Conservation (phyloP, 805 yeast species). For the Zygosaccharomyces gambellarensis region DNA sequence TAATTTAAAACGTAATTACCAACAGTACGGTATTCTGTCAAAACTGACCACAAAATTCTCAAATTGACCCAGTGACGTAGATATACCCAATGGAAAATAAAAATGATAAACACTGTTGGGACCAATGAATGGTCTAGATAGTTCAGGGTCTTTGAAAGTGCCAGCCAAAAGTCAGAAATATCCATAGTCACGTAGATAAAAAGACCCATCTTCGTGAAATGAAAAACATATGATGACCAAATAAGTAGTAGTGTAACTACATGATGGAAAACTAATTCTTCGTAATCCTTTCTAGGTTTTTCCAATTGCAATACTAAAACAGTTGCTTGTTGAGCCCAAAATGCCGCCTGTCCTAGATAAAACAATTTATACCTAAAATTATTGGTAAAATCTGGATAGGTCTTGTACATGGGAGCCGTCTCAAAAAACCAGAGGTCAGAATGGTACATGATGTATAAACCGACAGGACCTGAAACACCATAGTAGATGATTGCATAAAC, state of each 20-base stretch:
- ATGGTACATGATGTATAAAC: slow-evolving; percentile 79
- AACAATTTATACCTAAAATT: slow-evolving; percentile 68
- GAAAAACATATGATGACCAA: slow-evolving; percentile 84
- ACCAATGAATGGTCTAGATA: slow-evolving; percentile 67
- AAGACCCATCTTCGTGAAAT: slow-evolving; percentile 93
- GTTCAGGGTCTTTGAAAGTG: slow-evolving; percentile 79
- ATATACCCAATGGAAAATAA: slow-evolving; percentile 76
- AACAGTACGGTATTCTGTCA: slow-evolving; percentile 80
- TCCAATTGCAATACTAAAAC: slow-evolving; percentile 80
- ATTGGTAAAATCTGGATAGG: slow-evolving; percentile 79
- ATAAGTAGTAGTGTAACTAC: slow-evolving; percentile 84
- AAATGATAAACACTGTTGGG: slow-evolving; percentile 62
- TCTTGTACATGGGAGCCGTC: slow-evolving; percentile 71
- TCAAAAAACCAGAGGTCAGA: slow-evolving; percentile 87
- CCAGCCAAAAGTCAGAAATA: slow-evolving; percentile 82
- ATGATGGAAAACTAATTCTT: slow-evolving; percentile 90
- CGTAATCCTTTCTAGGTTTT: slow-evolving; percentile 90
- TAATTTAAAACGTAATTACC: slow-evolving; percentile 80
- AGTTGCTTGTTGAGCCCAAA: slow-evolving; percentile 95
- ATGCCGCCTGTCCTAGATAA: slow-evolving; percentile 89
- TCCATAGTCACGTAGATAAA: slow-evolving; percentile 94
- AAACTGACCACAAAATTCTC: slow-evolving; percentile 73
- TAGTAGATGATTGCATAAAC: slow-evolving; percentile 79
- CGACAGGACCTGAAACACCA: slow-evolving; percentile 76
- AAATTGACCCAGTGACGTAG: slow-evolving; percentile 83